Evolutionary conservation across 257 asterid genomes (phyloP).

Genomic region (Verbascum thapsus): DNA sequence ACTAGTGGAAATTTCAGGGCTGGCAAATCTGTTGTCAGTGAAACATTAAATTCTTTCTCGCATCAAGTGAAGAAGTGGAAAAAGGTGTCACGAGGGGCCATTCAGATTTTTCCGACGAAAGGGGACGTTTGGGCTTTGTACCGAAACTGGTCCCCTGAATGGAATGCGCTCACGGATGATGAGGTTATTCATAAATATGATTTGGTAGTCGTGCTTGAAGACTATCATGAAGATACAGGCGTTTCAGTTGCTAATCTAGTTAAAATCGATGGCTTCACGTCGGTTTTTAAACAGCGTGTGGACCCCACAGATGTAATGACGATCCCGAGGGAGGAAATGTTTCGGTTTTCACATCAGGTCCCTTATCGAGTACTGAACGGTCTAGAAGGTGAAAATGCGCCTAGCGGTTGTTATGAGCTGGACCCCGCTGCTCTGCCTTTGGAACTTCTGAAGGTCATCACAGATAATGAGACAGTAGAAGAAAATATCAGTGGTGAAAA

Average conservation of each 20-base stretch:
- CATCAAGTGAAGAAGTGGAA: constrained; percentile 57
- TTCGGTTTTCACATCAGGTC: constrained; percentile 79
- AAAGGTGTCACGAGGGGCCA: constrained; percentile 55
- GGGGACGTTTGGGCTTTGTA: constrained; percentile 83
- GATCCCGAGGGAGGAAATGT: constrained; percentile 63
- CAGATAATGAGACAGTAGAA: constrained; percentile 29
- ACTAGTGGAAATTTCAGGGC: constrained; percentile 60
- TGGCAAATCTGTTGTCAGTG: constrained; percentile 42
- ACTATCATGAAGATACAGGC: constrained; percentile 47
- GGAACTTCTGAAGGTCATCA: constrained; percentile 55
- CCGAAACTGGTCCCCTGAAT: constrained; percentile 67
- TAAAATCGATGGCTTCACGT: constrained; percentile 68
- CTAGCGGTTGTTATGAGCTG: constrained; percentile 54
- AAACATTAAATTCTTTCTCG: constrained; percentile 54
- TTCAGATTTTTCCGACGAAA: constrained; percentile 57
- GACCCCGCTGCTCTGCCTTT: constrained; percentile 82
- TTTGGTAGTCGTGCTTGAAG: constrained; percentile 62
- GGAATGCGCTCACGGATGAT: constrained; percentile 57
- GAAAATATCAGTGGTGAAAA: constrained; percentile 20
- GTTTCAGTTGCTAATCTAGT: constrained; percentile 52
- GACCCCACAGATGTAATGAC: constrained; percentile 32
- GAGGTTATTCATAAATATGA: constrained; percentile 58
- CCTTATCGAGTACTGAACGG: constrained; percentile 50
- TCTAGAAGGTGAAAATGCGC: constrained; percentile 52
- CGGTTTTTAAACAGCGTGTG: constrained; percentile 48